phyloP scores from a whole-genome alignment of 257 asterid genomes.

The Solanum boliviense region DNA sequence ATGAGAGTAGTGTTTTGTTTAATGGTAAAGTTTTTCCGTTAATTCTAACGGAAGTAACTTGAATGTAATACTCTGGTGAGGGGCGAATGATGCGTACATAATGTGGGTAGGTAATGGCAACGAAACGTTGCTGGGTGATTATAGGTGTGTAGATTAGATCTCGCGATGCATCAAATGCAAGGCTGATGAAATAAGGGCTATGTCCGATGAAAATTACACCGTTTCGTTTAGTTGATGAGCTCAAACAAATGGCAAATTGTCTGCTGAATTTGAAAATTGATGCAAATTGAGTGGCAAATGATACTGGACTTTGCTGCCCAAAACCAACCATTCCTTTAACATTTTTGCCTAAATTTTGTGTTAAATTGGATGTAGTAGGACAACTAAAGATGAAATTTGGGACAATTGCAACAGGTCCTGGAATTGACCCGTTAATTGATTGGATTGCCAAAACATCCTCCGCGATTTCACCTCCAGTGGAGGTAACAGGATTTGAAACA shows the following conservation, averaged over 20 bases:
- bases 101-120: neutral
- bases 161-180: neutral
- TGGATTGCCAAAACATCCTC: neutral
- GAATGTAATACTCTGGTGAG: neutral
- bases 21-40: neutral
- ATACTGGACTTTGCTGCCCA: neutral
- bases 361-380: neutral
- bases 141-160: neutral
- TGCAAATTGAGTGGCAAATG: neutral
- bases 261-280: neutral
- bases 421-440: neutral
- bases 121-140: neutral
- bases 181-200: constrained; percentile 6
- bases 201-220: constrained; percentile 14
- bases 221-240: neutral
- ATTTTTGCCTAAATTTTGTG: neutral
- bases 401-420: neutral
- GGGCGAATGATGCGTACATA: neutral
- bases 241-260: constrained; percentile 5
- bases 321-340: constrained; percentile 11
- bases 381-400: neutral
- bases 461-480: neutral
- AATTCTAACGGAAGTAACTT: neutral
- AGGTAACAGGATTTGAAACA: neutral
- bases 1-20: neutral